Percentiles rank a stretch among this genome's conserved stretches.
Conservation (phyloP, 192 early-diverging fungal species). For the Diversispora epigaea region DNA sequence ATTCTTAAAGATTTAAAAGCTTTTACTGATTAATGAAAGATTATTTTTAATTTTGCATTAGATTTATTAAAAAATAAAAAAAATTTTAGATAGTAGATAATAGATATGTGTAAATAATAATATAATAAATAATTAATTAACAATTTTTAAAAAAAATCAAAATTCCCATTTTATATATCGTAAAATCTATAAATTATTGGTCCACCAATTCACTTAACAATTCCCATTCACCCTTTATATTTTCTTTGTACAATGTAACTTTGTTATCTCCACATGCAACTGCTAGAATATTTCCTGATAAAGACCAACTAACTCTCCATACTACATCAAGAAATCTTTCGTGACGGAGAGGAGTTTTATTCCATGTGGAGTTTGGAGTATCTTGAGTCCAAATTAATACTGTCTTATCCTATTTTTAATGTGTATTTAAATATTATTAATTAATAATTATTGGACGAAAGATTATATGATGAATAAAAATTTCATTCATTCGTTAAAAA, state of each 20-base stretch:
- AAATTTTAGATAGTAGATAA: too few relatives aligned
- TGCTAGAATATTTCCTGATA: constrained; percentile 92
- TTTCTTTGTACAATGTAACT: constrained; percentile 96
- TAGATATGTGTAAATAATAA: too few relatives aligned
- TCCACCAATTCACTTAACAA: constrained; percentile 76
- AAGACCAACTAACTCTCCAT: constrained; percentile 98
- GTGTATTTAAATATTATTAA: not conserved
- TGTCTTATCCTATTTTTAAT: constrained; percentile 72
- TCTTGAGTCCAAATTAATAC: constrained; percentile 97
- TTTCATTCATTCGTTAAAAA: not conserved
- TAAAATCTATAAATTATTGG: constrained; percentile 3
- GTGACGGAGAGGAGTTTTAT: constrained; percentile 63
- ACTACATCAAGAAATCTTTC: constrained; percentile 94
- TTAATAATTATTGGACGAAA: not conserved
- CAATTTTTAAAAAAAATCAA: too few relatives aligned
- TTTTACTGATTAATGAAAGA: too few relatives aligned
- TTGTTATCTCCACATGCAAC: constrained; percentile 97
- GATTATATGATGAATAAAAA: not conserved
- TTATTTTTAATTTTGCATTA: too few relatives aligned
- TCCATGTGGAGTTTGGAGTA: constrained; percentile 66
- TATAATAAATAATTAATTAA: too few relatives aligned
- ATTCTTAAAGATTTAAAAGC: too few relatives aligned
- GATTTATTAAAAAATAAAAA: too few relatives aligned
- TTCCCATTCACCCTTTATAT: constrained; percentile 87
- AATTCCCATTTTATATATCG: too few relatives aligned